These are phyloP conservation scores for Lactarius quietus DNA, from an alignment of 768 basidiomycete genomes.

Conservation along the genomic window DNA sequence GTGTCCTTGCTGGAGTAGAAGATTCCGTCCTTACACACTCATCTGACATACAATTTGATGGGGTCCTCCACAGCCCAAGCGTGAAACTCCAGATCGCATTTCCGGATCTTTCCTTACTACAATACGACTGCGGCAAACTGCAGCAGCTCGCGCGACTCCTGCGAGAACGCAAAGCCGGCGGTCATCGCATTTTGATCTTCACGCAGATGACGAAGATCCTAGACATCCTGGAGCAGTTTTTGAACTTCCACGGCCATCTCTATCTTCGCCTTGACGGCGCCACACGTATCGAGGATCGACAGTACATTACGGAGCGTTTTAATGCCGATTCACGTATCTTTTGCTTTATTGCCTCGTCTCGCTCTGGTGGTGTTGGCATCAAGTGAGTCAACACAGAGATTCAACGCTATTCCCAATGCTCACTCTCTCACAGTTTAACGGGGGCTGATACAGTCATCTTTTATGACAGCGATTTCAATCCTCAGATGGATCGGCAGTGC, in stretches of 20 bases:
- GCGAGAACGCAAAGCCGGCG: constrained; percentile 78
- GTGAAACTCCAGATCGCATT: constrained; percentile 93
- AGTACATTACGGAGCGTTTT: constrained; percentile 85
- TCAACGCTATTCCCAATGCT: not conserved
- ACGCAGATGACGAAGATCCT: constrained; percentile 96
- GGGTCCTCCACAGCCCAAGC: constrained; percentile 61
- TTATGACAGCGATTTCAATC: constrained; percentile 96
- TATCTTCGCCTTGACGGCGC: constrained; percentile 94
- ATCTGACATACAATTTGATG: constrained; percentile 52
- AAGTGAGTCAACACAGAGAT: constrained; percentile 54
- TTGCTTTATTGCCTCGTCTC: constrained; percentile 85
- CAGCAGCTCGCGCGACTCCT: constrained; percentile 79
- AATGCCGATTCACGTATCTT: constrained; percentile 74
- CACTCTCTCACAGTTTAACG: constrained; percentile 50
- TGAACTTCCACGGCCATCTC: constrained; percentile 89
- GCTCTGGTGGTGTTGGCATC: constrained; percentile 87
- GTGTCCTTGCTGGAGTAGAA: constrained; percentile 51
- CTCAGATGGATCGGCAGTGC: constrained; percentile 97
- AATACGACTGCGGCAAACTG: constrained; percentile 96
- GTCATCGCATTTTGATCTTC: constrained; percentile 90
- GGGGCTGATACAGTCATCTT: constrained; percentile 96
- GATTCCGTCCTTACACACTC: constrained; percentile 21
- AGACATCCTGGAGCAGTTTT: constrained; percentile 90
- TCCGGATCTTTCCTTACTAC: constrained; percentile 82
- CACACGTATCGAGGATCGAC: constrained; percentile 92